Conservation (phyloP, 2,329 filamentous ascomycete species). For the Aspergillus sp. region DNA sequence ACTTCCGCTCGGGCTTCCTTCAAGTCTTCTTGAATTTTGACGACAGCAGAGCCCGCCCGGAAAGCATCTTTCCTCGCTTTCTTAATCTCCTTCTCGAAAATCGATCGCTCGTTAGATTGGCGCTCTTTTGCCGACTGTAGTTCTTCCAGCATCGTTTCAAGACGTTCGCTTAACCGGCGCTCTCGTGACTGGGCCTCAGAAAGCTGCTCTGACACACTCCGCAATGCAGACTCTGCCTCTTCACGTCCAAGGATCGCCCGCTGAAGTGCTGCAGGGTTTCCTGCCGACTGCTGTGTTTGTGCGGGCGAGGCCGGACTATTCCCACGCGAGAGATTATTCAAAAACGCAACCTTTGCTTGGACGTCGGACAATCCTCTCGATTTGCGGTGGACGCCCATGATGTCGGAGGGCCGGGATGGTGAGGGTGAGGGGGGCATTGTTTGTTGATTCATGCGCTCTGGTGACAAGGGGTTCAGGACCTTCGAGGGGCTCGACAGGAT, state of each 20-base stretch:
- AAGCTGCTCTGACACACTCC: slow-evolving; percentile 28
- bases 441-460: slow-evolving; percentile 45
- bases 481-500: slow-evolving; percentile 27
- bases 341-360: slow-evolving; percentile 43
- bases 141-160: slow-evolving; percentile 46
- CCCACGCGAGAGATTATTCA: slow-evolving; percentile 38
- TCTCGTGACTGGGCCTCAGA: slow-evolving; percentile 39
- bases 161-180: slow-evolving; percentile 38
- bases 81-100: slow-evolving; percentile 53
- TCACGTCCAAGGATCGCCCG: slow-evolving; percentile 41
- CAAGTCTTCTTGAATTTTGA: slow-evolving; percentile 49
- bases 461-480: slow-evolving; percentile 40
- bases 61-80: slow-evolving; percentile 53
- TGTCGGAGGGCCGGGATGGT: slow-evolving; percentile 32
- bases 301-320: slow-evolving; percentile 22
- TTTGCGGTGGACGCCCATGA: slow-evolving; percentile 30
- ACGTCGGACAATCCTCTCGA: slow-evolving; percentile 37
- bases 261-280: slow-evolving; percentile 39
- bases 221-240: slow-evolving; percentile 38
- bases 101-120: slow-evolving; percentile 39
- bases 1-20: slow-evolving; percentile 39
- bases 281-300: slow-evolving; percentile 22
- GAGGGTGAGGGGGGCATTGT: slow-evolving; percentile 37
- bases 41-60: slow-evolving; percentile 47
- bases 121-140: slow-evolving; percentile 46